These are phyloP conservation scores for Teunomyces gatunensis DNA, from an alignment of 805 yeast genomes.

Conservation along the genomic window DNA sequence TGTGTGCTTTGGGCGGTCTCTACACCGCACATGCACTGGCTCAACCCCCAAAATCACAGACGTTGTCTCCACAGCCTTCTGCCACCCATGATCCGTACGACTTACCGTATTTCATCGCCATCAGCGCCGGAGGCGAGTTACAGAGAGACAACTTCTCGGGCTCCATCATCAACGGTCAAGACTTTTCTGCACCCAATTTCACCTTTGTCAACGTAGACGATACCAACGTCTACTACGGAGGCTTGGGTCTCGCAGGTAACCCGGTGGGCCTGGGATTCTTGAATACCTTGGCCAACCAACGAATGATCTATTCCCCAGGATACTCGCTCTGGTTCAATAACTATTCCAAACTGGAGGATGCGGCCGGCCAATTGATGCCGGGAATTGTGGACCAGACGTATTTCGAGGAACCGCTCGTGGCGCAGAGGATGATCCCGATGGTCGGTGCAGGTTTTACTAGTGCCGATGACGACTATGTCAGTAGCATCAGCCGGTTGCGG, in stretches of 20 bases:
- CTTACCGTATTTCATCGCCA: constrained; percentile 29
- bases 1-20: constrained; percentile 30
- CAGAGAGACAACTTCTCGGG: constrained; percentile 23
- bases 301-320: constrained; percentile 26
- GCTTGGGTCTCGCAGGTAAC: constrained; percentile 31
- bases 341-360: constrained; percentile 8
- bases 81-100: constrained; percentile 14
- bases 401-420: constrained; percentile 45
- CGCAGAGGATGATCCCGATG: constrained; percentile 45
- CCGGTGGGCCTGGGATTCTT: constrained; percentile 30
- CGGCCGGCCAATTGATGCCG: constrained; percentile 42
- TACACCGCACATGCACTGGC: constrained; percentile 11
- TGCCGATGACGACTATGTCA: not conserved
- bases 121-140: constrained; percentile 26
- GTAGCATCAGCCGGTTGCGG: constrained; percentile 10
- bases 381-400: constrained; percentile 57
- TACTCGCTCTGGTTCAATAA: constrained; percentile 33
- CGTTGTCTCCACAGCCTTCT: constrained; percentile 6
- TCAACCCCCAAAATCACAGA: constrained; percentile 9
- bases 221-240: constrained; percentile 27
- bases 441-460: constrained; percentile 19
- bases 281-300: constrained; percentile 14
- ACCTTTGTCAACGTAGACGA: constrained; percentile 27
- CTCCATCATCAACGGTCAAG: constrained; percentile 9
- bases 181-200: constrained; percentile 17